phyloP scores from a whole-genome alignment of 2,329 filamentous ascomycete species.

The Hypomyces rosellus region DNA sequence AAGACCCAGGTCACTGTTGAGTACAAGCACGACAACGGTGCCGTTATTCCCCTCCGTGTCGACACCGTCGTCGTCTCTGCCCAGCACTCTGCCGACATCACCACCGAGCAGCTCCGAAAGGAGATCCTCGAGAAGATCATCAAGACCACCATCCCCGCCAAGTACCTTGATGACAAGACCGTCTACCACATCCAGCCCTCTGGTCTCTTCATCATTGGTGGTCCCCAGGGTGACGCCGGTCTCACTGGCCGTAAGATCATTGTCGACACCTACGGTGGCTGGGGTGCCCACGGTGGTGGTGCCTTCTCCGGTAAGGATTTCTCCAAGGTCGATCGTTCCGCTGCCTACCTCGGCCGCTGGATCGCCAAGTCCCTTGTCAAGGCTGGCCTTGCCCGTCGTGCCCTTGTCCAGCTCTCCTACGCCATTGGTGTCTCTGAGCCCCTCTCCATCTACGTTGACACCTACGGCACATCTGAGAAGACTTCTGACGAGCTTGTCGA shows the following conservation, averaged over 20 bases:
- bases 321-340: constrained; percentile 99
- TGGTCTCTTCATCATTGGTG: constrained; percentile 97
- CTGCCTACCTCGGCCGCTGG: constrained; percentile 96
- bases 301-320: constrained; percentile 99
- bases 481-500: constrained; percentile 86
- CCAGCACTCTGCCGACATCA: constrained; percentile 84
- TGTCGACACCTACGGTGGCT: constrained; percentile 98
- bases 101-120: constrained; percentile 86
- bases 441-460: constrained; percentile 95
- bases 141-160: constrained; percentile 84
- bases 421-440: constrained; percentile 98
- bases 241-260: constrained; percentile 99
- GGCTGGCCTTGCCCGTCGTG: constrained; percentile 83
- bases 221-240: constrained; percentile 97
- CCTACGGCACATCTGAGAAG: constrained; percentile 90
- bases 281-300: constrained; percentile 99
- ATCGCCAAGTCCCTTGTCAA: constrained; percentile 96
- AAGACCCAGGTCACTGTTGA: constrained; percentile 99
- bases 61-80: constrained; percentile 96
- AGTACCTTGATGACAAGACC: constrained; percentile 89
- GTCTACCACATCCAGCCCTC: constrained; percentile 99
- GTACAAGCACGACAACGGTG: constrained; percentile 94
- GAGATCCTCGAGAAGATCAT: constrained; percentile 97
- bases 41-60: constrained; percentile 84
- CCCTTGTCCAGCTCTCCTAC: constrained; percentile 96